Evolutionary conservation across 139 green algal species (phyloP), one percentile per base, ranked within the genome.

Genomic region (Asterochloris sp.): DNA sequence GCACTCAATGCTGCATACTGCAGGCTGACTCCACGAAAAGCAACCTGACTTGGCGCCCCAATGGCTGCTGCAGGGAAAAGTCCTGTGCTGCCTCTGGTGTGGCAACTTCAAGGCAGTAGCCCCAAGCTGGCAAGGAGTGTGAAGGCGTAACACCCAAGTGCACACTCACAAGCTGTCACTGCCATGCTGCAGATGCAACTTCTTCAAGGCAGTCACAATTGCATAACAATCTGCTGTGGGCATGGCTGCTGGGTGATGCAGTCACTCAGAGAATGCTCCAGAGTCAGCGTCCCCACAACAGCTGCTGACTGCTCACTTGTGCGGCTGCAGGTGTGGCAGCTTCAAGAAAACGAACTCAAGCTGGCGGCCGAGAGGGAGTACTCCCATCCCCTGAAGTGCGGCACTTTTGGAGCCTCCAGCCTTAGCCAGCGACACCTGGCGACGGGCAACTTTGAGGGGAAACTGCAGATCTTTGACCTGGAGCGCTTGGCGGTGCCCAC

Each of bases 391-490:
- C 93, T 98, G 78, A 97, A 96, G 74, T 97, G 94, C 75, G 93
- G 90, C 29, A 94, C 85, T 0, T 96, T 95, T 84, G 93, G 91
- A 19, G 91, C 93, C 14, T 93, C 90, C 17, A 89, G 83, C 21
- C 60, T 92, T 26, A 64, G 75, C n/a, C 87, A 95, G 17, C 87
- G 90, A 0, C 83, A 87, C 0, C 80, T 98, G 12, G 94, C 94
- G 10, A 94, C 91, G 2, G 95, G 95, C 67, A 93, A 92, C 85
- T 96, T 97, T 76, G 80, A 78, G 10, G 94, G 94, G 1, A 81
- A 92, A 79, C 78, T 91, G 47, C 27, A 83, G 79, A 80, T 96
- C 14, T 96, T 94, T 93, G 93, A 97, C 84, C 77, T 97, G 13
- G 92, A 96, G 67, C 80, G 80, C 62, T 88, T 74, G 0, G 60